A percentile compares a stretch with the other conserved stretches of the same genome.
Conservation (phyloP, 2,329 filamentous ascomycete genomes). For the Fusarium nodosum region DNA sequence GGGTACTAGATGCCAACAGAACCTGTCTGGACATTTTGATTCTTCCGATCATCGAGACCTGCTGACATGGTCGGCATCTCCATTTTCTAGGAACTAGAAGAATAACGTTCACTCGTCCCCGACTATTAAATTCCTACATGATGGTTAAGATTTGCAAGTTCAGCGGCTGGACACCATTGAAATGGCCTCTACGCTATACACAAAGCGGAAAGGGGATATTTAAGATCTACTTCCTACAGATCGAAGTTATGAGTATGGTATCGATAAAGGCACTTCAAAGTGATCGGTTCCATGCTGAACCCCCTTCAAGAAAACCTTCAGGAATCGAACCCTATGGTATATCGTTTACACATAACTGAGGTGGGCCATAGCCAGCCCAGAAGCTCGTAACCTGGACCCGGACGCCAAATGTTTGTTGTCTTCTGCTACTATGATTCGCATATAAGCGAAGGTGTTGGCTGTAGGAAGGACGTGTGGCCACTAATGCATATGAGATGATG, state of each 20-base stretch:
- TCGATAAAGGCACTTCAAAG: rapidly evolving
- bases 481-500: not conserved
- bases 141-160: not conserved
- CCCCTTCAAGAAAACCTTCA: no score
- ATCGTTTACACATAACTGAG: not conserved
- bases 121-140: not conserved
- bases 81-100: not conserved
- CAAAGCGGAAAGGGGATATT: rapidly evolving
- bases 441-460: no score
- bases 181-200: not conserved
- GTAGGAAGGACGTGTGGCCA: not conserved
- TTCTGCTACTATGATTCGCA: not conserved
- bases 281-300: rapidly evolving
- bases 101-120: not conserved
- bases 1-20: not conserved
- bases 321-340: not conserved
- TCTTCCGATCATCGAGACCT: not conserved
- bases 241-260: not conserved
- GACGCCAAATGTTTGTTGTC: not conserved
- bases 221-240: no score
- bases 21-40: no score
- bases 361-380: not conserved
- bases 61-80: rapidly evolving
- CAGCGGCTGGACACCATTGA: rapidly evolving
- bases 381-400: rapidly evolving